These are phyloP conservation scores for Ascobolus immersus DNA, from an alignment of 495 filamentous ascomycete genomes.

Conservation along the genomic window DNA sequence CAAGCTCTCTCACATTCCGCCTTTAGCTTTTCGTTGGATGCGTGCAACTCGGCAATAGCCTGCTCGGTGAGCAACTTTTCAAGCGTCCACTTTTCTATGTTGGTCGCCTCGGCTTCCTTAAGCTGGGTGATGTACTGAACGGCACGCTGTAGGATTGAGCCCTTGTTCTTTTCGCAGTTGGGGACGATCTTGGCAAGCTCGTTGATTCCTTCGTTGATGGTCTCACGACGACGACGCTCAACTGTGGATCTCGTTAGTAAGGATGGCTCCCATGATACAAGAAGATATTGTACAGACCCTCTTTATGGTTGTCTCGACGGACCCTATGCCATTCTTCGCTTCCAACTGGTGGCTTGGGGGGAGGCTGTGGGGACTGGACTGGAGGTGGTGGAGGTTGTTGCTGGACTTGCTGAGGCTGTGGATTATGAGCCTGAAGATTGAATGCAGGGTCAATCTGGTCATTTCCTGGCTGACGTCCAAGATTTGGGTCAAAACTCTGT, in stretches of 20 bases:
- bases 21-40: slow-evolving; percentile 76
- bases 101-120: slow-evolving; percentile 77
- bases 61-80: slow-evolving; percentile 89
- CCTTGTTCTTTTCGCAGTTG: slow-evolving; percentile 97
- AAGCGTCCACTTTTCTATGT: slow-evolving; percentile 89
- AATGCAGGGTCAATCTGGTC: too few species aligned
- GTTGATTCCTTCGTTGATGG: slow-evolving; percentile 97
- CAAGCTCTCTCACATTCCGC: slow-evolving; percentile 44
- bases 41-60: slow-evolving; percentile 71
- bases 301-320: slow-evolving; percentile 95
- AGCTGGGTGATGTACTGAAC: slow-evolving; percentile 84
- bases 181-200: slow-evolving; percentile 94
- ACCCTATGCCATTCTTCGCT: slow-evolving; percentile 97
- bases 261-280: not conserved
- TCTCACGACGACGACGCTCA: slow-evolving; percentile 87
- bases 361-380: slow-evolving; percentile 8
- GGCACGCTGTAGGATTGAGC: slow-evolving; percentile 79
- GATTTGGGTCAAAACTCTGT: too few species aligned
- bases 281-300: slow-evolving; percentile 37
- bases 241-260: slow-evolving; percentile 27
- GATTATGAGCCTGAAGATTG: too few species aligned
- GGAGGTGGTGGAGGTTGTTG: slow-evolving; percentile 4
- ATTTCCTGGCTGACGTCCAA: too few species aligned
- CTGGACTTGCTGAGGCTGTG: too few species aligned
- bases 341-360: slow-evolving; percentile 61